Evolutionary conservation across 2,329 filamentous ascomycete species (phyloP).

Genomic region (Cladobotryum protrusum): DNA sequence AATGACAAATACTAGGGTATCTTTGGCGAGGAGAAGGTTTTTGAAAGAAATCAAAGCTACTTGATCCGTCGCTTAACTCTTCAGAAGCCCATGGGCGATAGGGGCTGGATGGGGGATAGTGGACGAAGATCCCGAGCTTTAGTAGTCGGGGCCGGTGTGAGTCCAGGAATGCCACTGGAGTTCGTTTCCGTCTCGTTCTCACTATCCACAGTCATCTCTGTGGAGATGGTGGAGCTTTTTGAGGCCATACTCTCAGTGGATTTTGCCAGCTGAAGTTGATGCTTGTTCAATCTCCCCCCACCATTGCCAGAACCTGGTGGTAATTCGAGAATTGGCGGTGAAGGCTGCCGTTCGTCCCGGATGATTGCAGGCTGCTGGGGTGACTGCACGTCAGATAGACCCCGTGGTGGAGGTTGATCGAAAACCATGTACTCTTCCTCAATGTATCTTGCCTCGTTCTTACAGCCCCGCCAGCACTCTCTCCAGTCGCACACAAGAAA

Average conservation of each 20-base stretch:
- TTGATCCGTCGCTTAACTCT: conserved; percentile 2
- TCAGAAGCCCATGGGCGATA: conserved; percentile 57
- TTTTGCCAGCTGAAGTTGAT: conserved; percentile 33
- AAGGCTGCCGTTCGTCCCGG: conserved; percentile 24
- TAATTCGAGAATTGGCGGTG: conserved; percentile 62
- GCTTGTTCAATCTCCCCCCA: conserved; percentile 35
- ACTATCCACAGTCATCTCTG: conserved; percentile 40
- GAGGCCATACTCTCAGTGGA: conserved; percentile 40
- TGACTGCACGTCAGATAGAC: conserved; percentile 34
- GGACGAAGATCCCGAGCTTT: conserved; percentile 42
- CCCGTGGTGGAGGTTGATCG: conserved; percentile 49
- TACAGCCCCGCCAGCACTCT: conserved; percentile 94
- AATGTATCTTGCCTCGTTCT: conserved; percentile 76
- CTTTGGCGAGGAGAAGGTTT: conserved; percentile 5
- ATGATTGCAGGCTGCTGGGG: conserved; percentile 18
- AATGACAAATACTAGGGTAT: conserved; percentile 13
- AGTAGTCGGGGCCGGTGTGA: conserved; percentile 17
- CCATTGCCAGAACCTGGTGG: conserved; percentile 28
- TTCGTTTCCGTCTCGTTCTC: conserved; percentile 21
- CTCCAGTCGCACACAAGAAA: conserved; percentile 94
- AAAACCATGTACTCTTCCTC: conserved; percentile 61
- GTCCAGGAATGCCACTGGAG: conserved; percentile 3
- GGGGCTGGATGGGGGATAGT: conserved; percentile 59
- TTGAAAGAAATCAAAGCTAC: neutral
- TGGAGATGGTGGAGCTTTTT: conserved; percentile 37